A percentile compares a stretch with the other conserved stretches of the same genome.
Evolutionary conservation across 164 flowering plant genomes (phyloP).

Genomic region (Stephania cephalantha): DNA sequence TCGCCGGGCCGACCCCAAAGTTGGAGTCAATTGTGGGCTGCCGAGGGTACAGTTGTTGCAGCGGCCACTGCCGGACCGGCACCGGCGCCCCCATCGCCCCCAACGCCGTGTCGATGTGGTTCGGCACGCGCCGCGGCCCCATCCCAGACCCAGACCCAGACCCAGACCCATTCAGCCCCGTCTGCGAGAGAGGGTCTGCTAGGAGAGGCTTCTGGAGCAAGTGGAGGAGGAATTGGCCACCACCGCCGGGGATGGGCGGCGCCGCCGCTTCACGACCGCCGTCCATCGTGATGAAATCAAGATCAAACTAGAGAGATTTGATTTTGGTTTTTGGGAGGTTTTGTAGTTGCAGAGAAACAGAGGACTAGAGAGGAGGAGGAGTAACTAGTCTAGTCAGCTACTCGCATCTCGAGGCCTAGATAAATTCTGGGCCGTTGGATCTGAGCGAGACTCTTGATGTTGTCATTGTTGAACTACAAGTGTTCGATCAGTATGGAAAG

Average conservation of each 20-base stretch:
- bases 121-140: background rate
- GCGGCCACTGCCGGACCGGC: slow-evolving; percentile 24
- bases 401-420: no score
- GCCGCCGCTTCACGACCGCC: background rate
- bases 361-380: no score
- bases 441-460: no score
- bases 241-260: slow-evolving; percentile 17
- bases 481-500: no score
- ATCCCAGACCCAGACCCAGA: background rate
- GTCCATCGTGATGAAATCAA: background rate
- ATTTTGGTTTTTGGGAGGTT: no score
- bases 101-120: slow-evolving; percentile 62
- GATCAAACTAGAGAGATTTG: no score
- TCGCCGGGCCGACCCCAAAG: slow-evolving; percentile 17
- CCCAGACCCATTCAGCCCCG: slow-evolving; percentile 9
- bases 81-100: slow-evolving; percentile 68
- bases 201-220: slow-evolving; percentile 43
- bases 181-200: slow-evolving; percentile 2
- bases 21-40: slow-evolving; percentile 21
- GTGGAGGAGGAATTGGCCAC: slow-evolving; percentile 78
- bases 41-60: slow-evolving; percentile 15
- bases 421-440: no score
- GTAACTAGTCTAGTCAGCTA: no score
- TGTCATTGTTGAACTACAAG: no score
- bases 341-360: no score